Evolutionary conservation across 257 asterid genomes (phyloP).

Genomic region (Pogostemon cablin): DNA sequence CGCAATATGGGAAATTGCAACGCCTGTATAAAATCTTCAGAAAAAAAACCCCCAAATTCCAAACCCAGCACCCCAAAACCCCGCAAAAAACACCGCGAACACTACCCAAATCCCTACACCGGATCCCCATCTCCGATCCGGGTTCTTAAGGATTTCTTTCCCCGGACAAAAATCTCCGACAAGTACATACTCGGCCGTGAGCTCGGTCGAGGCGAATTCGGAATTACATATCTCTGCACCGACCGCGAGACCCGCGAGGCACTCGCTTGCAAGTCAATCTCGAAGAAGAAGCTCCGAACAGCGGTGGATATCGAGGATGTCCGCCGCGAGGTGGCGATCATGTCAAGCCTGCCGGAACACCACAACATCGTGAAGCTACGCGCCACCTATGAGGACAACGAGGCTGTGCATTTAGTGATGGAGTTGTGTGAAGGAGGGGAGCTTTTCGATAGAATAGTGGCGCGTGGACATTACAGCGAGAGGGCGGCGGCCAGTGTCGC

Average conservation of each 20-base stretch:
- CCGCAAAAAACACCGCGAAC: slow-evolving; percentile 43
- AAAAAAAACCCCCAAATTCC: slow-evolving; percentile 36
- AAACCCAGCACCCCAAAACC: slow-evolving; percentile 43
- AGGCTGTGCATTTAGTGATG: slow-evolving; percentile 85
- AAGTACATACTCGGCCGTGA: slow-evolving; percentile 76
- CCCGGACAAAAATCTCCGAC: slow-evolving; percentile 63
- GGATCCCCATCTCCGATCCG: slow-evolving; percentile 59
- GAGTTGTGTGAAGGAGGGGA: slow-evolving; percentile 91
- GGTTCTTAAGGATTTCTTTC: slow-evolving; percentile 63
- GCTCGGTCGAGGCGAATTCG: slow-evolving; percentile 90
- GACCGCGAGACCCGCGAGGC: slow-evolving; percentile 68
- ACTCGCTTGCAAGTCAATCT: slow-evolving; percentile 84
- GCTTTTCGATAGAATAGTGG: slow-evolving; percentile 79
- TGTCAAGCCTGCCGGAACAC: slow-evolving; percentile 82
- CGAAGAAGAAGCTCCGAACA: slow-evolving; percentile 77
- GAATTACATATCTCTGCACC: slow-evolving; percentile 78
- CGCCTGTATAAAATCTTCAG: slow-evolving; percentile 67
- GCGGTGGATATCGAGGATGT: slow-evolving; percentile 83
- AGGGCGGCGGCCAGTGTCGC: slow-evolving; percentile 74
- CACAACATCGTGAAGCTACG: slow-evolving; percentile 63
- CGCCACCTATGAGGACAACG: slow-evolving; percentile 81
- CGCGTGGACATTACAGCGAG: slow-evolving; percentile 89
- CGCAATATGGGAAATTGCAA: slow-evolving; percentile 72
- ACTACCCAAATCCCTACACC: slow-evolving; percentile 65
- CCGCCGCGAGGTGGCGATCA: slow-evolving; percentile 78